A percentile compares a stretch with the other conserved stretches of the same genome.
Conservation (phyloP, 1,284 basidiomycete genomes). For the Bothia castanella region DNA sequence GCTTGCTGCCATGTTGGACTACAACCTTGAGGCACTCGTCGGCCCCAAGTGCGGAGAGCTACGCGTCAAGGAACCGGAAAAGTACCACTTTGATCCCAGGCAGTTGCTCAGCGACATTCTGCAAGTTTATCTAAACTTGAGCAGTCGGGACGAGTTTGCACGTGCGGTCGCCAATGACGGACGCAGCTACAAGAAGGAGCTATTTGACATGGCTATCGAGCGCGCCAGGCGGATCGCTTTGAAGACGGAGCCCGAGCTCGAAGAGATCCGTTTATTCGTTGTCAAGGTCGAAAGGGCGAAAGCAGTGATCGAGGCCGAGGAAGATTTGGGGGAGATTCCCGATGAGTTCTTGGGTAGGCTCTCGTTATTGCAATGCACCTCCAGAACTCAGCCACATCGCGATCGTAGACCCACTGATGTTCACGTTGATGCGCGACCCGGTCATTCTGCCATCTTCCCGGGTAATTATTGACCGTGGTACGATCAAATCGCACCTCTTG, state of each 20-base stretch:
- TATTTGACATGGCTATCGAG: constrained; percentile 80
- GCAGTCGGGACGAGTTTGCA: constrained; percentile 78
- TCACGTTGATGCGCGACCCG: constrained; percentile 93
- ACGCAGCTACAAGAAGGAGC: constrained; percentile 81
- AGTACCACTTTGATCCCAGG: constrained; percentile 87
- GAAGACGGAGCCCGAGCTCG: constrained; percentile 81
- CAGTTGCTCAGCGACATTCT: constrained; percentile 83
- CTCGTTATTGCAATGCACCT: not conserved
- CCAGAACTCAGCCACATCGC: not conserved
- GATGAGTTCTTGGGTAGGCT: constrained; percentile 88
- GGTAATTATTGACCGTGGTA: constrained; percentile 81
- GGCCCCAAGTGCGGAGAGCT: constrained; percentile 85
- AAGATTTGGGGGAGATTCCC: constrained; percentile 90
- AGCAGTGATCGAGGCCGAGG: constrained; percentile 77
- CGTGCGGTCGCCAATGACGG: constrained; percentile 90
- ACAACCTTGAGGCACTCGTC: constrained; percentile 87
- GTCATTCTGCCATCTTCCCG: constrained; percentile 87
- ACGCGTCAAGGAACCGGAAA: constrained; percentile 83
- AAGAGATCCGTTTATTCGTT: constrained; percentile 70
- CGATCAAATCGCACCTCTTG: constrained; percentile 93
- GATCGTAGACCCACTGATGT: constrained; percentile 82
- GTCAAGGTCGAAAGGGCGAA: constrained; percentile 83
- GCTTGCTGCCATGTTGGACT: constrained; percentile 95
- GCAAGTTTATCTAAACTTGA: constrained; percentile 89
- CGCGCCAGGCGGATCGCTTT: constrained; percentile 67